phyloP scores from a whole-genome alignment of 2,329 filamentous ascomycete species.

The Xylariaceae sp. region DNA sequence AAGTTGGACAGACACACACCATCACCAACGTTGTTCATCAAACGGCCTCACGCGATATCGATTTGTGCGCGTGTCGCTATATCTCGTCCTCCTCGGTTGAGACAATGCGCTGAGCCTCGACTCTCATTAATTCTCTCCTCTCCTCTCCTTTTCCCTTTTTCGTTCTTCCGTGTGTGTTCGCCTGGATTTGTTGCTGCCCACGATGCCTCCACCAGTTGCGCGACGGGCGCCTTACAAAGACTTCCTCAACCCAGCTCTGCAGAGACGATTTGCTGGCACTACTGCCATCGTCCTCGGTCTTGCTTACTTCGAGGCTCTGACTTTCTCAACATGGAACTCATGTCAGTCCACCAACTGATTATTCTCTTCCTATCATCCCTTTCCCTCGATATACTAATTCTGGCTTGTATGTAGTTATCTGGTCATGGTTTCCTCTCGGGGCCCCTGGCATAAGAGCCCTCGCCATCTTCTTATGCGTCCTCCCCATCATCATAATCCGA shows the following conservation, averaged over 20 bases:
- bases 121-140: not conserved
- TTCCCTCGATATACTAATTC: conserved; percentile 3
- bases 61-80: not conserved
- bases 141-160: conserved; percentile 1
- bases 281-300: conserved; percentile 64
- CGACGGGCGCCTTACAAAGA: conserved; percentile 72
- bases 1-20: conserved; percentile 1
- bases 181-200: conserved; percentile 31
- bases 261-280: conserved; percentile 79
- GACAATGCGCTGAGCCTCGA: conserved; percentile 18
- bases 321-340: conserved; percentile 65
- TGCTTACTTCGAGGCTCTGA: conserved; percentile 69
- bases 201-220: conserved; percentile 52
- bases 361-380: not conserved
- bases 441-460: conserved; percentile 68
- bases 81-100: not conserved
- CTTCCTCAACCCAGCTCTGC: conserved; percentile 83
- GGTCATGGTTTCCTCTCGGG: conserved; percentile 83
- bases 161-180: too few species aligned
- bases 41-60: not conserved
- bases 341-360: conserved; percentile 46
- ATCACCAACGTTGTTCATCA: not conserved
- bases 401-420: conserved; percentile 64
- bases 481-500: conserved; percentile 78
- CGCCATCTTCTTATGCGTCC: conserved; percentile 70